Conservation (phyloP, 306 rosid species). For the Rubus parviflorus region DNA sequence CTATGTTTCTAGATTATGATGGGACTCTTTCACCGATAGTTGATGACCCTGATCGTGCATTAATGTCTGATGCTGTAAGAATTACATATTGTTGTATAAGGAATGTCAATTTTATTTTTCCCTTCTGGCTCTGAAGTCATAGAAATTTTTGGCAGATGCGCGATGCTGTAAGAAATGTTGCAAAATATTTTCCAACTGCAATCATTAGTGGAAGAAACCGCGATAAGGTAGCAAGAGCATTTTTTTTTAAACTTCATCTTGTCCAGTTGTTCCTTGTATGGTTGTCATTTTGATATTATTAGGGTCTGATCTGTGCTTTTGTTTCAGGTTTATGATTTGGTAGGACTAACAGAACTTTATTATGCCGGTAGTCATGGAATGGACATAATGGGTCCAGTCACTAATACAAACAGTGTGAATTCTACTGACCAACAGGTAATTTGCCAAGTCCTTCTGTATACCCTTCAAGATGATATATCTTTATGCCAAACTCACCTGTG, state of each 20-base stretch:
- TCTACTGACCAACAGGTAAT: slow-evolving; percentile 58
- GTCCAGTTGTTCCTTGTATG: not conserved
- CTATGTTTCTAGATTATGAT: slow-evolving; percentile 84
- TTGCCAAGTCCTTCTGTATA: not conserved
- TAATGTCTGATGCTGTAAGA: slow-evolving; percentile 75
- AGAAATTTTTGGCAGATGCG: slow-evolving; percentile 62
- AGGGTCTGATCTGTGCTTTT: slow-evolving; percentile 16
- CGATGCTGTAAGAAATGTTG: slow-evolving; percentile 56
- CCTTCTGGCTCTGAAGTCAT: not conserved
- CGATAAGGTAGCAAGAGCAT: slow-evolving; percentile 52
- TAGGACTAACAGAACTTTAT: slow-evolving; percentile 90
- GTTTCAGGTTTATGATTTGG: slow-evolving; percentile 75
- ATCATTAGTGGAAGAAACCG: slow-evolving; percentile 92
- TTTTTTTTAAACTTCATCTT: not conserved
- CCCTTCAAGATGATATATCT: not conserved
- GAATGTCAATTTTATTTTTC: not conserved
- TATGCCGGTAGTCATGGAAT: slow-evolving; percentile 99
- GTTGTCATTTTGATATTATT: not conserved
- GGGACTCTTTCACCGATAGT: slow-evolving; percentile 97
- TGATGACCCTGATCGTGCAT: slow-evolving; percentile 81
- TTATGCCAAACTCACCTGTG: not conserved
- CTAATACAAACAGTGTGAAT: slow-evolving; percentile 41
- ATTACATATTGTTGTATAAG: not conserved
- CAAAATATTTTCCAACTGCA: slow-evolving; percentile 73
- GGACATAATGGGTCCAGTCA: slow-evolving; percentile 79